Evolutionary conservation across 73 alveolate genomes (phyloP).

Genomic region (Diophrys appendiculata): DNA sequence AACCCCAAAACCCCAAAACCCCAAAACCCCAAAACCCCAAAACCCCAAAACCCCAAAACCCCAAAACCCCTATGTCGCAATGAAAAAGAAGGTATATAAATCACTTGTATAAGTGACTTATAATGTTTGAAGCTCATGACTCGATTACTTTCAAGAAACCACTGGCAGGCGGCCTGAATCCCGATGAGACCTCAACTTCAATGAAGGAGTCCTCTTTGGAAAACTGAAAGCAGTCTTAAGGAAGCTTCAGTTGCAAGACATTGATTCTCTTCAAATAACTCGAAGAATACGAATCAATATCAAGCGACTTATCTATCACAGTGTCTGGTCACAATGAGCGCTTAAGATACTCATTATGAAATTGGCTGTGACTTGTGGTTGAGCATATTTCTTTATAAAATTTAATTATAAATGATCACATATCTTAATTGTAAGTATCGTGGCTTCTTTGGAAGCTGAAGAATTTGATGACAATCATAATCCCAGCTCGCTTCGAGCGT

Average conservation of each 20-base stretch:
- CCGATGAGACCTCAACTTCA: too few species aligned
- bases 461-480: not conserved
- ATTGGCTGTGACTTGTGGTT: not conserved
- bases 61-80: too few species aligned
- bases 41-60: too few species aligned
- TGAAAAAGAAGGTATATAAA: too few species aligned
- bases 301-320: not conserved
- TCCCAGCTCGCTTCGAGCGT: conserved; percentile 6
- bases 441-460: too few species aligned
- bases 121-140: not conserved
- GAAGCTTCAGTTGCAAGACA: not conserved
- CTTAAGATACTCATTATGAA: not conserved
- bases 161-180: conserved; percentile 7
- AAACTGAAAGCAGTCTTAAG: conserved; percentile 1
- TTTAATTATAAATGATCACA: not conserved
- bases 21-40: too few species aligned
- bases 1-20: too few species aligned
- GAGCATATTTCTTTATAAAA: not conserved
- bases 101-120: not conserved
- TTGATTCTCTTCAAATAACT: not conserved
- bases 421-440: not conserved
- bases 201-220: not conserved
- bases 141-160: conserved; percentile 1
- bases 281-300: not conserved
- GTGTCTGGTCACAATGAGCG: not conserved